Evolutionary conservation across 208 protist species (phyloP), one percentile per base, ranked within the genome.

Genomic region (Strigomonas culicis): DNA sequence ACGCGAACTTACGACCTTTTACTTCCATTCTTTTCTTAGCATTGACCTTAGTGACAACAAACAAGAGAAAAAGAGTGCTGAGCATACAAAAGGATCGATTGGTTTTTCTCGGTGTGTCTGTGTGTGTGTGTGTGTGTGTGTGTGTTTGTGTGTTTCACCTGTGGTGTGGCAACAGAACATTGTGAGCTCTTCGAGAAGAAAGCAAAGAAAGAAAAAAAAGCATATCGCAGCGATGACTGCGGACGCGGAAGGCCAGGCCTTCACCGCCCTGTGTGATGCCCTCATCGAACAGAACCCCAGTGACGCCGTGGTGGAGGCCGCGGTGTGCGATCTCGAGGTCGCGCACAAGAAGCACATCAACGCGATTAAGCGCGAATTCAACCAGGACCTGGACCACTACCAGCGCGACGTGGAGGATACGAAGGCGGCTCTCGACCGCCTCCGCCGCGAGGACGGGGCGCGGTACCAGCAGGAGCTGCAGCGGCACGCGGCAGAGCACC

Each of bases 321-420:
- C 60, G n/a, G 66, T 80, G 4, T 67, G 72, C 21, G 59, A 76
- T 32, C 56, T 76, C 24, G 75, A 75, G 51, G 69, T 80, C 22
- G 56, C 57, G 0, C 75, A 76, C 70, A 80, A 65, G 55, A 62
- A 64, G 39, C 67, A 67, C 52, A n/a, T 80, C 44, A 80, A 80
- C 47, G 69, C 74, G 2, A 30, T 74, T 1, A 74, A 74, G 57
- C 68, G 66, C 19, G 62, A 72, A 6, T 80, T 80, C 66, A 80
- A 80, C 69, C 52, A 51, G 1, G 60, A 66, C 13, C 58, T 80
- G 10, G 69, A 72, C 50, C 53, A 59, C 0, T 60, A 70, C 43
- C 67, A 80, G 59, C 10, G 46, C 2, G 59, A 61, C 10, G 22
- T 59, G 11, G 52, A 50, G 49, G 24, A 51, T 21, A 70, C 62